Percentiles rank a stretch among this genome's conserved stretches.
Conservation (phyloP, 2,329 filamentous ascomycete genomes). For the Claviceps arundinis region DNA sequence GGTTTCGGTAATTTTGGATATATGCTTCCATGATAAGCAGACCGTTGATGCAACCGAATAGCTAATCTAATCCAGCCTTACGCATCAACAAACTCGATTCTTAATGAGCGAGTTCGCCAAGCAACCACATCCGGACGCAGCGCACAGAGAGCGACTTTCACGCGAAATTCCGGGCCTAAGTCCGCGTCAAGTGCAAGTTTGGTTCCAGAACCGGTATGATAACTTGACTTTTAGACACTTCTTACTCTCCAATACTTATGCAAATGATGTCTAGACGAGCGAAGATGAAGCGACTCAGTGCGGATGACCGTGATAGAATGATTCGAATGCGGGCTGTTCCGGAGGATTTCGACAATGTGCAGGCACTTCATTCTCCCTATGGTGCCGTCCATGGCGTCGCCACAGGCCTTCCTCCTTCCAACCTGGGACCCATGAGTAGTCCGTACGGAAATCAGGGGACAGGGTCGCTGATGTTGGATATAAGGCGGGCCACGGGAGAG, state of each 20-base stretch:
- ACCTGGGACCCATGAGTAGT: conserved; percentile 28
- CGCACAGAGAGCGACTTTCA: conserved; percentile 75
- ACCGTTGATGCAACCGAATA: too few species aligned
- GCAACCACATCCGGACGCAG: conserved; percentile 85
- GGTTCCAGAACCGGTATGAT: conserved; percentile 90
- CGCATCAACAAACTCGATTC: conserved; percentile 93
- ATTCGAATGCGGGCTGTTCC: conserved; percentile 60
- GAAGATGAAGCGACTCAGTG: conserved; percentile 58
- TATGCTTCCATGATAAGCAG: background rate
- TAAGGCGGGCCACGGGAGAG: conserved; percentile 49
- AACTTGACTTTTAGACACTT: background rate
- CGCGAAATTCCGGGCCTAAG: conserved; percentile 84
- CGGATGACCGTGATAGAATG: conserved; percentile 57
- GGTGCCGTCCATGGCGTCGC: conserved; percentile 44
- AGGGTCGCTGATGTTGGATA: conserved; percentile 55
- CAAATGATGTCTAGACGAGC: conserved; percentile 36
- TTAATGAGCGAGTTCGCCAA: conserved; percentile 95
- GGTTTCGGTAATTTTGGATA: conserved; percentile 50
- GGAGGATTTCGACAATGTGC: conserved; percentile 57
- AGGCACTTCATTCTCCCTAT: conserved; percentile 54
- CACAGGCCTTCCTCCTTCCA: conserved; percentile 31
- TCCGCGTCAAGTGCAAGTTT: conserved; percentile 88
- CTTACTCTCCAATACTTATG: background rate
- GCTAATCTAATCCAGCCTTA: conserved; percentile 50
- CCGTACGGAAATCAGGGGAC: conserved; percentile 48